Evolutionary conservation across 2,329 filamentous ascomycete genomes (phyloP).

Genomic region (Fusarium sp.): DNA sequence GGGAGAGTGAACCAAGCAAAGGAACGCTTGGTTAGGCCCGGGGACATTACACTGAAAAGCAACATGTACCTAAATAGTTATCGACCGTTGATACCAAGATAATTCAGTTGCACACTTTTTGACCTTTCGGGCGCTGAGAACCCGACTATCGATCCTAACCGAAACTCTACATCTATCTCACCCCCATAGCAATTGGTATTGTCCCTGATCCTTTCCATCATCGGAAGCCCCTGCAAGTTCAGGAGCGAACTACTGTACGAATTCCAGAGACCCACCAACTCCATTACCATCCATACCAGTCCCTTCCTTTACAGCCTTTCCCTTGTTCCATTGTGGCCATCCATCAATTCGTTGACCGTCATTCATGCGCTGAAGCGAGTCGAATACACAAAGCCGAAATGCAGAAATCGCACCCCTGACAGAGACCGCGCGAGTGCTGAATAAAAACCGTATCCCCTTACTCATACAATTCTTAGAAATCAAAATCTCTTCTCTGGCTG

Average conservation of each 20-base stretch:
- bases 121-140: background rate
- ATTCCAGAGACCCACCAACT: constrained; percentile 13
- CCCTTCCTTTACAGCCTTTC: constrained; percentile 2
- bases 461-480: background rate
- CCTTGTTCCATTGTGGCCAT: constrained; percentile 7
- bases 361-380: constrained; percentile 7
- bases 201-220: constrained; percentile 18
- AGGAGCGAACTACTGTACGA: constrained; percentile 9
- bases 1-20: constrained; percentile 38
- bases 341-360: constrained; percentile 18
- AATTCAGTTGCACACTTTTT: constrained; percentile 10
- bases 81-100: background rate
- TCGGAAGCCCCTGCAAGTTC: constrained; percentile 9
- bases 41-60: background rate
- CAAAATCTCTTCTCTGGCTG: background rate
- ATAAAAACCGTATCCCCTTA: background rate
- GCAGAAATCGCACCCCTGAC: background rate
- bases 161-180: background rate
- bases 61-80: background rate
- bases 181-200: constrained; percentile 10
- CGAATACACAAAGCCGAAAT: constrained; percentile 6
- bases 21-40: background rate
- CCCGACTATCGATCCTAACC: background rate
- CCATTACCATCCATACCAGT: constrained; percentile 1
- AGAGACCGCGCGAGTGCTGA: background rate